A percentile compares a stretch with the other conserved stretches of the same genome.
Conservation (phyloP, 495 filamentous ascomycete species). For the Thozetella sp. region DNA sequence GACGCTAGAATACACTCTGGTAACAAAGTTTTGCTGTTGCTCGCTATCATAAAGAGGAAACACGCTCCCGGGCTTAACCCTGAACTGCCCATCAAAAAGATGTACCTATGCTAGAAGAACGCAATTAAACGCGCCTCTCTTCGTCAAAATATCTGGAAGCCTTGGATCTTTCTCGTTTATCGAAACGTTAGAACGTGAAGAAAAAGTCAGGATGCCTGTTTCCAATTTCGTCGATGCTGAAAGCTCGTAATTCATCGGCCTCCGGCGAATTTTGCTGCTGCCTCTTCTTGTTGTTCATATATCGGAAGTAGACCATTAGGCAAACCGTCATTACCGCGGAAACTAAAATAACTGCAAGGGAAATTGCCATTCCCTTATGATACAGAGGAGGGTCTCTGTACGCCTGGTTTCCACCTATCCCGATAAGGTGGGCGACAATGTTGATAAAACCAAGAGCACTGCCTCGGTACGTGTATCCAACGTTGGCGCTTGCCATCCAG, state of each 20-base stretch:
- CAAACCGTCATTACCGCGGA: neutral
- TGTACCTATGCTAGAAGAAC: too few relatives aligned
- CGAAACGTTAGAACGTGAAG: neutral
- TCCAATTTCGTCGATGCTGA: neutral
- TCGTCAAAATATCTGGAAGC: too few relatives aligned
- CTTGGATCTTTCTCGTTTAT: too few relatives aligned
- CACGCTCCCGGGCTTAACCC: too few relatives aligned
- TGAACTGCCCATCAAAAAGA: too few relatives aligned
- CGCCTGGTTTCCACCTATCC: neutral
- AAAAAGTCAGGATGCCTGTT: neutral
- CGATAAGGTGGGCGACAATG: neutral
- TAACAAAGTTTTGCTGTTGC: too few relatives aligned
- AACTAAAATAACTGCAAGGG: neutral
- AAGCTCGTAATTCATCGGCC: neutral
- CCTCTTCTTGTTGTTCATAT: neutral
- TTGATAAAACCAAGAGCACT: neutral
- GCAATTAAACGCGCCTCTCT: too few relatives aligned
- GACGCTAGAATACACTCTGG: too few relatives aligned
- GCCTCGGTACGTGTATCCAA: neutral
- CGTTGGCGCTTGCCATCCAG: neutral
- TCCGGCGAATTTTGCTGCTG: neutral
- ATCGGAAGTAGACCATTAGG: neutral
- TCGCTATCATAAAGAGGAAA: too few relatives aligned
- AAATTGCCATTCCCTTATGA: neutral
- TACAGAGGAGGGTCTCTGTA: neutral